Percentiles rank a stretch among this genome's conserved stretches.
Conservation (phyloP, 495 filamentous ascomycete species). For the Parathielavia hyrcaniae region DNA sequence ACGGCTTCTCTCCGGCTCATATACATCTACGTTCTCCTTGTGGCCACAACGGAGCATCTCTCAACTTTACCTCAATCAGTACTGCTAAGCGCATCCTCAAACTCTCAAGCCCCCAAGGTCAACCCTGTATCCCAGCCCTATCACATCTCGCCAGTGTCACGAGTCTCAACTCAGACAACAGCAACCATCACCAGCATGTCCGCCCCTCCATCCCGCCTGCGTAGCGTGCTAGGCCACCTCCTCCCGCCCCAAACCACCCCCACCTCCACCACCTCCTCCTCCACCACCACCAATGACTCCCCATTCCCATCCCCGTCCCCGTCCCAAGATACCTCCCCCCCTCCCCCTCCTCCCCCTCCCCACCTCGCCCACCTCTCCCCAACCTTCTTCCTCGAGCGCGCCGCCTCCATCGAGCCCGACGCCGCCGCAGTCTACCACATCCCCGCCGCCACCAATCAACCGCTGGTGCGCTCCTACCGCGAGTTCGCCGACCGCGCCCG, state of each 20-base stretch:
- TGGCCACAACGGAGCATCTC: too few relatives aligned
- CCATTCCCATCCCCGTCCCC: slow-evolving; percentile 37
- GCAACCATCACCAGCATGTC: slow-evolving; percentile 39
- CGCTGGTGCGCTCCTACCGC: slow-evolving; percentile 65
- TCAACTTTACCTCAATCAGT: too few relatives aligned
- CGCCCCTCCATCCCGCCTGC: slow-evolving; percentile 42
- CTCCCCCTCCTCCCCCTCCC: background rate
- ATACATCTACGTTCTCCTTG: too few relatives aligned
- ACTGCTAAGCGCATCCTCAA: too few relatives aligned
- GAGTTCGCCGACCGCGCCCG: slow-evolving; percentile 78
- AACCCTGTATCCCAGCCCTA: too few relatives aligned
- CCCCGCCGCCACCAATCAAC: slow-evolving; percentile 68
- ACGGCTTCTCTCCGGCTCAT: background rate
- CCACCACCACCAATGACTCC: slow-evolving; percentile 32
- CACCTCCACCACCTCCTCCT: slow-evolving; percentile 16
- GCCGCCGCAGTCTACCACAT: slow-evolving; percentile 83
- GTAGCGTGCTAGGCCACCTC: slow-evolving; percentile 58
- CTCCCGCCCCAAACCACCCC: slow-evolving; percentile 36
- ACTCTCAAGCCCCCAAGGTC: too few relatives aligned
- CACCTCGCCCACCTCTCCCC: slow-evolving; percentile 79
- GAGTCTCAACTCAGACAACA: background rate
- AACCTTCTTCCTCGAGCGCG: slow-evolving; percentile 81
- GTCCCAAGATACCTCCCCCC: background rate
- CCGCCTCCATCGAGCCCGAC: slow-evolving; percentile 83
- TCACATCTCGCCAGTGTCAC: too few relatives aligned